These are phyloP conservation scores for Polytrichum formosum DNA, from an alignment of 225 moss, liverwort and hornwort genomes.

Conservation along the genomic window DNA sequence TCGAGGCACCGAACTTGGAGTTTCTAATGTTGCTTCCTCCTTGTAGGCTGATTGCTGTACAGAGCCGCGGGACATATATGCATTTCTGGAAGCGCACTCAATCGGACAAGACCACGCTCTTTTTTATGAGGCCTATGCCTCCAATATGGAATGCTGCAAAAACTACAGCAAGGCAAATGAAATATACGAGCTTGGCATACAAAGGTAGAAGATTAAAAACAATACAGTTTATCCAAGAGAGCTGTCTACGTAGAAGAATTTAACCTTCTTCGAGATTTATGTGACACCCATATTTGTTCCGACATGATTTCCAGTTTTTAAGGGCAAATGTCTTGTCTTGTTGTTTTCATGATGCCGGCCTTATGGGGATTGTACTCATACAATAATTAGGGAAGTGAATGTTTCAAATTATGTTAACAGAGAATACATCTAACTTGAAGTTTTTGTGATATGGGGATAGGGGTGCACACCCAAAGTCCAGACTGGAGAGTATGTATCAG, in stretches of 20 bases:
- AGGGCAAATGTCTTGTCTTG: too few species aligned
- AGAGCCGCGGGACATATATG: slow-evolving; percentile 80
- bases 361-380: too few species aligned
- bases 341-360: too few species aligned
- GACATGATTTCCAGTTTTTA: too few species aligned
- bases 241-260: too few species aligned
- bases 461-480: slow-evolving; percentile 67
- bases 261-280: too few species aligned
- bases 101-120: slow-evolving; percentile 90
- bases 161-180: slow-evolving; percentile 70
- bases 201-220: slow-evolving; percentile 39
- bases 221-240: too few species aligned
- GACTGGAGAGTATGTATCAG: slow-evolving; percentile 84
- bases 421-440: too few species aligned
- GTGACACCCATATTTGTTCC: too few species aligned
- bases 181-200: slow-evolving; percentile 73
- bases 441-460: slow-evolving; percentile 16
- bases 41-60: slow-evolving; percentile 75
- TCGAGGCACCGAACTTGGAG: too few species aligned
- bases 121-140: slow-evolving; percentile 87
- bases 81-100: slow-evolving; percentile 73
- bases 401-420: too few species aligned
- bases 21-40: neutral
- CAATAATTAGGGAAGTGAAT: too few species aligned
- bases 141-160: slow-evolving; percentile 71